Base-by-base conservation (phyloP, 768 basidiomycete species). In the Rhizopogon salebrosus region DNA sequence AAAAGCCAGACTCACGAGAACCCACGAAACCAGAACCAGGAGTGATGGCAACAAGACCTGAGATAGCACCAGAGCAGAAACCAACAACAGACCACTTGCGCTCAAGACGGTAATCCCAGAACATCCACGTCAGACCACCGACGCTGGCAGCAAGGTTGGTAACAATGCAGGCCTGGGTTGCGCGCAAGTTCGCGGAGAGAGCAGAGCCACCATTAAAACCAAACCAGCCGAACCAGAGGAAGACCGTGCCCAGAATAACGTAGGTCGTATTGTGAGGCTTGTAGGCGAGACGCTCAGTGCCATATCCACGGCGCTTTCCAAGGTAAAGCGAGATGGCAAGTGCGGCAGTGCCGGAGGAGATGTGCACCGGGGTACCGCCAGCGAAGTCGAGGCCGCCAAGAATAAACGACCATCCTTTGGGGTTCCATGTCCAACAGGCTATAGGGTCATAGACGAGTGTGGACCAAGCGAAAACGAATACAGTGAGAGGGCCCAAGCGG, bases 151-250 rank as follows among this genome's bases (percentile, higher is more conserved):
- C 89, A 51, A 98, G 71, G 69, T 98, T 98, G 53, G 95, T 98
- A 59, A 93, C 87, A 58, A 95, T 87, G 72, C 92, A 91, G 2
- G 95, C 93, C 66, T 89, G 78, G 11, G 85, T 80, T 6, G 93
- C 95, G 59, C 92, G 82, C 55, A 95, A 73, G 70, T 93, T 95
- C 36, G 94, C 93, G 23, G 85, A 79, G 57, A 98, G 80, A 8
- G 94, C 94, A 14, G 84, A 87, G 22, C 95, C 95, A 6, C 95
- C 95, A 68, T 94, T 94, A 79, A 94, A 94, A 2, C 91, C 92
- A 55, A 95, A 92, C 95, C 95, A 98, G 4, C 89, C 89, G 53
- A 92, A 91, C 92, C 93, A 97, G 48, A 98, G 89, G 65, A 95
- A 80, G 2, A 87, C 82, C 0, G 95, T 98, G 9, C 95, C 95